These are phyloP conservation scores for Globisporangium cystogenes DNA, from an alignment of 352 stramenopile species.

Conservation along the genomic window DNA sequence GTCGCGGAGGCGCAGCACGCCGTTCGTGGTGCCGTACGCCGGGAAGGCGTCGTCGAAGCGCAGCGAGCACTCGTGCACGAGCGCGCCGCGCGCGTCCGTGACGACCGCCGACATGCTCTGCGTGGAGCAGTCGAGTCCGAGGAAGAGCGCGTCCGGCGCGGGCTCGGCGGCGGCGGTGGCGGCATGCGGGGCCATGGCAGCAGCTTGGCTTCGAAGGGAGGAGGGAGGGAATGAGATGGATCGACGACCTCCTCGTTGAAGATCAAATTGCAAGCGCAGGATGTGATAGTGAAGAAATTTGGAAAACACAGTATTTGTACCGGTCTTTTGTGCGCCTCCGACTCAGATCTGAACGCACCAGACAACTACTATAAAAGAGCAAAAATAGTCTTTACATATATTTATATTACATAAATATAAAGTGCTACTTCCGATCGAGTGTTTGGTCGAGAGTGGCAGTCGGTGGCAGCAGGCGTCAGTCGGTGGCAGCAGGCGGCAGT, in stretches of 20 bases:
- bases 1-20: constrained; percentile 39
- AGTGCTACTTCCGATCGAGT: neutral
- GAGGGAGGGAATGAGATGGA: no score
- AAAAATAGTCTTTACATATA: constrained; percentile 4
- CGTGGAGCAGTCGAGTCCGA: constrained; percentile 81
- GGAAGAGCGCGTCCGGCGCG: constrained; percentile 20
- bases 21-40: constrained; percentile 58
- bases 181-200: neutral
- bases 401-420: no score
- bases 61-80: constrained; percentile 55
- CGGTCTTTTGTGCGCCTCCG: no score
- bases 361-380: neutral
- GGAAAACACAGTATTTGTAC: no score
- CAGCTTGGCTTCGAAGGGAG: no score
- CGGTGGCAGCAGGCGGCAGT: constrained; percentile 1
- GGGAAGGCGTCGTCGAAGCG: constrained; percentile 69
- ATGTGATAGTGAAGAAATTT: no score
- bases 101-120: constrained; percentile 81
- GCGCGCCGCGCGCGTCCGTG: constrained; percentile 23
- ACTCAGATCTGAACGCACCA: no score
- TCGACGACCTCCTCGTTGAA: no score
- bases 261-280: no score
- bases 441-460: neutral
- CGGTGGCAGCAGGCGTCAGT: constrained; percentile 1
- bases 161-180: no score